Evolutionary conservation across 371 early-diverging fungal genomes (phyloP).

Genomic region (Mortierella sp.): DNA sequence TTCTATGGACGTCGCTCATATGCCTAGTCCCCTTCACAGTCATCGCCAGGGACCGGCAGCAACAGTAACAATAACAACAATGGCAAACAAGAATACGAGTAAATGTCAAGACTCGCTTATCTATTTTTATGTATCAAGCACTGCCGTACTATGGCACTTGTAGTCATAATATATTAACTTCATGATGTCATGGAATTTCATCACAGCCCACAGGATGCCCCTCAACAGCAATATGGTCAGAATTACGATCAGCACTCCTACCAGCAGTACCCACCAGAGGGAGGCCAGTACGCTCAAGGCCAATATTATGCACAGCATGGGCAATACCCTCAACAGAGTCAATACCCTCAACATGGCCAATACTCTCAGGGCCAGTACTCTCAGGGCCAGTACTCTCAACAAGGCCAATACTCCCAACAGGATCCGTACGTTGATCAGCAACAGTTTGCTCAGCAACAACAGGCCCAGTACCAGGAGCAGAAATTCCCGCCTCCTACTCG

Average conservation of each 20-base stretch:
- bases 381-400: conserved; percentile 25
- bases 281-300: neutral
- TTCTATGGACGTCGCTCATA: neutral
- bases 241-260: neutral
- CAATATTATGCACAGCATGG: conserved; percentile 13
- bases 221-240: neutral
- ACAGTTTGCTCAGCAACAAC: conserved; percentile 25
- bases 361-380: conserved; percentile 7
- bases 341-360: neutral
- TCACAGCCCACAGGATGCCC: conserved; percentile 29
- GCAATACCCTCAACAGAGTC: conserved; percentile 18
- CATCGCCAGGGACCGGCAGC: neutral
- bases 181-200: conserved; percentile 1
- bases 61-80: neutral
- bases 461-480: conserved; percentile 7
- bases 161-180: neutral
- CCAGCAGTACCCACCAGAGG: neutral
- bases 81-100: conserved; percentile 28
- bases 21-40: neutral
- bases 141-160: neutral
- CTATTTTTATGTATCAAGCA: neutral
- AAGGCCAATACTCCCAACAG: conserved; percentile 20
- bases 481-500: conserved; percentile 19
- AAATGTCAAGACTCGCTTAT: neutral
- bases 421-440: conserved; percentile 32